Conservation (phyloP, 2,329 filamentous ascomycete genomes). For the Rhynchosporium graminicola region DNA sequence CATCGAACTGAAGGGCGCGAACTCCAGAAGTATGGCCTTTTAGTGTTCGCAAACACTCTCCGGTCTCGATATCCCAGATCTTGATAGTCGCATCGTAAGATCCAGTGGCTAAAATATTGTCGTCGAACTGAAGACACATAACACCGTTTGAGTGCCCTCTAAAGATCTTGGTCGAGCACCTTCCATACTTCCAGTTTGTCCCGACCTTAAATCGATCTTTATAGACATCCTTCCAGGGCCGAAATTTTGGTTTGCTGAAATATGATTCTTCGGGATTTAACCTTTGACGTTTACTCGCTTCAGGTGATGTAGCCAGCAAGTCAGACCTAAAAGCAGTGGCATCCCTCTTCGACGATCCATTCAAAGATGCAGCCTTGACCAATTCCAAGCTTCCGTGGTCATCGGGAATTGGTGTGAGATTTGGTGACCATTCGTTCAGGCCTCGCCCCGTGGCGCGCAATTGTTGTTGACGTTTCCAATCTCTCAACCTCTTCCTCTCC, state of each 20-base stretch:
- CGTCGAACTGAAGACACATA: constrained; percentile 69
- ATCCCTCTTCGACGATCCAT: constrained; percentile 33
- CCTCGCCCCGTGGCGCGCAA: constrained; percentile 63
- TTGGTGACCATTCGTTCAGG: constrained; percentile 54
- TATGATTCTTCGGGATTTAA: constrained; percentile 30
- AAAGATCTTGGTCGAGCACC: constrained; percentile 81
- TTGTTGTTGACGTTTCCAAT: constrained; percentile 76
- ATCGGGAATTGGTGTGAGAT: constrained; percentile 51
- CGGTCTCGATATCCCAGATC: constrained; percentile 92
- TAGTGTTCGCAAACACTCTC: constrained; percentile 82
- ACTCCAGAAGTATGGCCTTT: constrained; percentile 81
- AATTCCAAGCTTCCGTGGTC: constrained; percentile 20
- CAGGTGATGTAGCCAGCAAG: constrained; percentile 16
- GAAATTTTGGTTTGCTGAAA: constrained; percentile 49
- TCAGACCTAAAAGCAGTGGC: constrained; percentile 29
- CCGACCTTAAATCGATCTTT: constrained; percentile 93
- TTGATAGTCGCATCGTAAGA: constrained; percentile 95
- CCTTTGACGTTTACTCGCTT: constrained; percentile 33
- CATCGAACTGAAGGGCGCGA: constrained; percentile 88
- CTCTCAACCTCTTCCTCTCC: constrained; percentile 83
- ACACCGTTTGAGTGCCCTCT: constrained; percentile 87
- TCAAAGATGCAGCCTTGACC: constrained; percentile 21
- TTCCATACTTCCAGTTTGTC: constrained; percentile 95
- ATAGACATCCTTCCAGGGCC: constrained; percentile 97
- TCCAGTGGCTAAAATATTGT: constrained; percentile 87